These are phyloP conservation scores for Suillus cothurnatus DNA, from an alignment of 768 basidiomycete species.

Conservation along the genomic window DNA sequence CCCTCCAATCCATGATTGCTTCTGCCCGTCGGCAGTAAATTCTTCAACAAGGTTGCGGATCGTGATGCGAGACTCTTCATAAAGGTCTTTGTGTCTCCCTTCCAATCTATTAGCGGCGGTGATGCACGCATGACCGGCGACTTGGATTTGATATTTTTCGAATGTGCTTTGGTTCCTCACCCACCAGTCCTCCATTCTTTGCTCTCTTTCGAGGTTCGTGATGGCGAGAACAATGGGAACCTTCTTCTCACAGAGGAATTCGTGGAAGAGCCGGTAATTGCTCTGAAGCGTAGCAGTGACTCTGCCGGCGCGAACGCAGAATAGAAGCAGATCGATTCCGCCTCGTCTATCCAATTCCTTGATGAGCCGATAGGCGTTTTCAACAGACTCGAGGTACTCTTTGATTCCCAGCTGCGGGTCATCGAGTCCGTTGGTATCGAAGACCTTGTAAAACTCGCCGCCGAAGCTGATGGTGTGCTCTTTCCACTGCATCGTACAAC, in stretches of 20 bases:
- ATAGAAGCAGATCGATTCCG: constrained; percentile 21
- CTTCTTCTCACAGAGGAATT: constrained; percentile 13
- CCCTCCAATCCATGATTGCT: constrained; percentile 10
- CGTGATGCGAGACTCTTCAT: constrained; percentile 33
- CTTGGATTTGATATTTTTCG: constrained; percentile 17
- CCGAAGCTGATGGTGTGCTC: background rate
- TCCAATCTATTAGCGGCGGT: constrained; percentile 35
- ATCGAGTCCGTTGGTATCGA: constrained; percentile 23
- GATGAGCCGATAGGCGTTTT: constrained; percentile 3
- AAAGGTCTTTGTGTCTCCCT: constrained; percentile 27
- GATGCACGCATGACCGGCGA: constrained; percentile 40
- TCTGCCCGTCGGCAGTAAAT: too few species aligned
- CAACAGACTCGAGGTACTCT: constrained; percentile 1
- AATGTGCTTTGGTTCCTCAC: constrained; percentile 21
- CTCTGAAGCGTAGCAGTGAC: constrained; percentile 7
- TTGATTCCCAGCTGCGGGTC: constrained; percentile 4
- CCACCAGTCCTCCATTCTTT: constrained; percentile 40
- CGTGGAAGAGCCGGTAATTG: constrained; percentile 20
- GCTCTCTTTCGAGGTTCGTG: constrained; percentile 31
- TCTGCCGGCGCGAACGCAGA: constrained; percentile 16
- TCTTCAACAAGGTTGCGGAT: constrained; percentile 24
- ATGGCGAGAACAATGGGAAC: constrained; percentile 30
- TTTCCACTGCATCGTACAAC: background rate
- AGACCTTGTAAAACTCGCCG: constrained; percentile 13
- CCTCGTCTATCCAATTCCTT: background rate